These are phyloP conservation scores for Pseudogymnoascus sp. DNA, from an alignment of 2,329 filamentous ascomycete species.

Conservation along the genomic window DNA sequence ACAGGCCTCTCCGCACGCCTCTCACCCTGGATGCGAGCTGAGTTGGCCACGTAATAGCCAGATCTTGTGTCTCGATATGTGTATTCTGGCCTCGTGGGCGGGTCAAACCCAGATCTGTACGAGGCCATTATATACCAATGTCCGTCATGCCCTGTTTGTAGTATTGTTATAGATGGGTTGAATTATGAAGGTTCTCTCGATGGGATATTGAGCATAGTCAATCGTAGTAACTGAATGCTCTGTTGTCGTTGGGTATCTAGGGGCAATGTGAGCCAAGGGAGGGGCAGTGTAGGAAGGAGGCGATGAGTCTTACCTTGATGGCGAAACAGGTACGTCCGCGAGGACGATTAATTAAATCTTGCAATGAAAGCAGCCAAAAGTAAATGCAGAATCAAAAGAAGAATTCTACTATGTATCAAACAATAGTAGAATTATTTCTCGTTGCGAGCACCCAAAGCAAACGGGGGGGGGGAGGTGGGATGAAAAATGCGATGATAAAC, in stretches of 20 bases:
- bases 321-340: conserved; percentile 18
- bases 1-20: conserved; percentile 13
- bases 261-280: conserved; percentile 5
- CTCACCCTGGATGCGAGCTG: neutral
- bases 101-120: conserved; percentile 33
- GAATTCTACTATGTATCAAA: conserved; percentile 22
- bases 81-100: conserved; percentile 34
- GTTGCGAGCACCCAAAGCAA: conserved; percentile 11
- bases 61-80: conserved; percentile 26
- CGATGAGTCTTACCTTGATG: conserved; percentile 12
- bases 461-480: neutral
- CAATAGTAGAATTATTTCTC: conserved; percentile 11
- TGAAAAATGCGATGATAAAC: conserved; percentile 7
- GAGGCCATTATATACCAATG: conserved; percentile 33
- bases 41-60: conserved; percentile 19
- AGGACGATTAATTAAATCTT: conserved; percentile 20
- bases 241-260: conserved; percentile 9
- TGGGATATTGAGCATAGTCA: conserved; percentile 23
- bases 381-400: conserved; percentile 17
- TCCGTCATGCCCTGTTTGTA: conserved; percentile 21
- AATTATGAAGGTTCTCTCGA: conserved; percentile 16
- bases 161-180: conserved; percentile 21
- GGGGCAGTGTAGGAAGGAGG: conserved; percentile 14
- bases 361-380: conserved; percentile 16
- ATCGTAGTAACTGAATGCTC: conserved; percentile 16